phyloP scores from a whole-genome alignment of 495 filamentous ascomycete genomes.

The Neohortaea acidophila region DNA sequence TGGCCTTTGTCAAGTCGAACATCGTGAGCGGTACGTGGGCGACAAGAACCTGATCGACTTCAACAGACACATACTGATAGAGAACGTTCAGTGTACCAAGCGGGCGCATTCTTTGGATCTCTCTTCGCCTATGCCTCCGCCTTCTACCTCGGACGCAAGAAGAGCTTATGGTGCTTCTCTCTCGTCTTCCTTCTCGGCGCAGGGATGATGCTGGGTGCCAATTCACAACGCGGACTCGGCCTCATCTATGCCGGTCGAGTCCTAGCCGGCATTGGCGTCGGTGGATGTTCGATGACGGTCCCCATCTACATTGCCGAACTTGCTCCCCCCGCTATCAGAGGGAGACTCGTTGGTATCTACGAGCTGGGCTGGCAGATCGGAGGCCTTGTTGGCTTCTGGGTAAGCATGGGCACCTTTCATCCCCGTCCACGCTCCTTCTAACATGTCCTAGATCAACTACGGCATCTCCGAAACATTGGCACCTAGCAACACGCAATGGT shows the following conservation, averaged over 20 bases:
- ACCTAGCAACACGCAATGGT: conserved; percentile 35
- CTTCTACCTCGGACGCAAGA: conserved; percentile 42
- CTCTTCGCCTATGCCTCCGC: conserved; percentile 34
- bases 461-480: conserved; percentile 34
- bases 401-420: conserved; percentile 31
- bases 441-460: conserved; percentile 48
- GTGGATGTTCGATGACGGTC: conserved; percentile 36
- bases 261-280: conserved; percentile 38
- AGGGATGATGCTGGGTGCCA: conserved; percentile 47
- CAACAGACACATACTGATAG: too few species aligned
- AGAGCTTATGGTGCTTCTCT: conserved; percentile 38
- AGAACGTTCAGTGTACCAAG: conserved; percentile 25
- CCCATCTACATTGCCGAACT: conserved; percentile 46
- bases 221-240: conserved; percentile 39
- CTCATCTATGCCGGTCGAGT: conserved; percentile 36
- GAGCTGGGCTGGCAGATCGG: conserved; percentile 61
- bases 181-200: conserved; percentile 48
- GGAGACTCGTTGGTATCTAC: conserved; percentile 47
- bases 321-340: conserved; percentile 39
- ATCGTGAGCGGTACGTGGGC: conserved; percentile 48
- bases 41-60: too few species aligned
- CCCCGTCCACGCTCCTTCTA: not conserved
- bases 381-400: conserved; percentile 59
- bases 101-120: conserved; percentile 14
- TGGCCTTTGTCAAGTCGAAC: conserved; percentile 43